Evolutionary conservation across 176 grass and related monocot genomes (phyloP).

Genomic region (Zizania latifolia): DNA sequence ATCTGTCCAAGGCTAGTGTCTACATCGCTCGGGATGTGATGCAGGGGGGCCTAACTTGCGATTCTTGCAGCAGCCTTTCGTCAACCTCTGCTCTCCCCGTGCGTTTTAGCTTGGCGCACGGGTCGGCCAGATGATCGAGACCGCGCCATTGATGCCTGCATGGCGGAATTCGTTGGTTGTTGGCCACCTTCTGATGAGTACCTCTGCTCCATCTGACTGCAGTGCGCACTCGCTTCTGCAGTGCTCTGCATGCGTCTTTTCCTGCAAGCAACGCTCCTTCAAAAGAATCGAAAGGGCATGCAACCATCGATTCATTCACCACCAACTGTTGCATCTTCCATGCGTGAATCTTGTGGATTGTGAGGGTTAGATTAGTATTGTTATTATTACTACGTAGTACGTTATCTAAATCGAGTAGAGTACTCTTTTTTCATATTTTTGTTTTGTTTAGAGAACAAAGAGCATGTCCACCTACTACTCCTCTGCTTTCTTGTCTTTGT

Average conservation of each 20-base stretch:
- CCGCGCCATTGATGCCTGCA: not conserved
- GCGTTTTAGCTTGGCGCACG: too few species aligned
- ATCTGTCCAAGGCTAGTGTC: too few species aligned
- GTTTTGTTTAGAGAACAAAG: not conserved
- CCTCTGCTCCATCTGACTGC: too few species aligned
- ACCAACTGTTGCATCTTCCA: not conserved
- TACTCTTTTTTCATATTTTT: not conserved
- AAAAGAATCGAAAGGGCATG: not conserved
- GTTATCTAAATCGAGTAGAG: slow-evolving; percentile 7
- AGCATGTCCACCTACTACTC: not conserved
- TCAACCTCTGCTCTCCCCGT: not conserved
- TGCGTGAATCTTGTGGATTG: not conserved
- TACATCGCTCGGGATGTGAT: too few species aligned
- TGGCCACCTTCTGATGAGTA: not conserved
- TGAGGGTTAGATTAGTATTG: not conserved
- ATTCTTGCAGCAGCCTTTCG: not conserved
- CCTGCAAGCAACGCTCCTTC: not conserved
- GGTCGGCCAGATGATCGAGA: too few species aligned
- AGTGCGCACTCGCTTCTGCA: not conserved
- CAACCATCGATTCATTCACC: not conserved
- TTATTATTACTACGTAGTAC: too few species aligned
- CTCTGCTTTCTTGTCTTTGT: slow-evolving; percentile 23
- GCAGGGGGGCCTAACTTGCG: too few species aligned
- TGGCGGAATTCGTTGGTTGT: not conserved
- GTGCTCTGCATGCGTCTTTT: not conserved